Evolutionary conservation across 2,329 filamentous ascomycete genomes (phyloP).

Genomic region (Fonsecaea monophora): DNA sequence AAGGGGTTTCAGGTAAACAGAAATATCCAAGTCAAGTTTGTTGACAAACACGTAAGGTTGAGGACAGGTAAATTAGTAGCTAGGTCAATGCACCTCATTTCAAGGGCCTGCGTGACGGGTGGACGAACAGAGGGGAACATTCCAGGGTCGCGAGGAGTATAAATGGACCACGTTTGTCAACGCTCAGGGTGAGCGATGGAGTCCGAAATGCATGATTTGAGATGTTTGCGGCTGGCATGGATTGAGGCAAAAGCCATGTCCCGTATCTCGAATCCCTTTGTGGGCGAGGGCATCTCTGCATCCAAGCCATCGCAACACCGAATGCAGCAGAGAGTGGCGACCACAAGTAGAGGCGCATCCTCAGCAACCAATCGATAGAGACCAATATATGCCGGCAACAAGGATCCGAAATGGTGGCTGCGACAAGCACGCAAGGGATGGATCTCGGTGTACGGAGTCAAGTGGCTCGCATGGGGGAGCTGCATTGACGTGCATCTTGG

Average conservation of each 20-base stretch:
- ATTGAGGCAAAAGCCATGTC: not conserved
- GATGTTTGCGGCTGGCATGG: constrained; percentile 1
- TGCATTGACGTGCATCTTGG: not conserved
- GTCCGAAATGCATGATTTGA: not conserved
- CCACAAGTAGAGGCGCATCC: not conserved
- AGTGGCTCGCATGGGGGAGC: not conserved
- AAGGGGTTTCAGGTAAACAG: not conserved
- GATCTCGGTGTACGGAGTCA: not conserved
- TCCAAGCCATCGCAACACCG: not conserved
- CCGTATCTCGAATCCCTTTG: not conserved
- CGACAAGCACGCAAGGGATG: not conserved
- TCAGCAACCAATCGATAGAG: not conserved
- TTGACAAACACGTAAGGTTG: not conserved
- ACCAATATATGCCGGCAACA: not conserved
- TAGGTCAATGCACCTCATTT: not conserved
- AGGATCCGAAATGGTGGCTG: not conserved
- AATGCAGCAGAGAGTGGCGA: not conserved
- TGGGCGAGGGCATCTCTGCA: not conserved
- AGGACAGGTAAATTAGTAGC: not conserved
- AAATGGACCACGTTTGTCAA: constrained; percentile 1
- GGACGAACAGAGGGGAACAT: not conserved
- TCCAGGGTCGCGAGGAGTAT: not conserved
- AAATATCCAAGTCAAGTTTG: not conserved
- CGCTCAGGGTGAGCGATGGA: not conserved
- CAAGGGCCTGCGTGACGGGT: not conserved